Conservation (phyloP, 331 rosid species). For the Malus hybrid region DNA sequence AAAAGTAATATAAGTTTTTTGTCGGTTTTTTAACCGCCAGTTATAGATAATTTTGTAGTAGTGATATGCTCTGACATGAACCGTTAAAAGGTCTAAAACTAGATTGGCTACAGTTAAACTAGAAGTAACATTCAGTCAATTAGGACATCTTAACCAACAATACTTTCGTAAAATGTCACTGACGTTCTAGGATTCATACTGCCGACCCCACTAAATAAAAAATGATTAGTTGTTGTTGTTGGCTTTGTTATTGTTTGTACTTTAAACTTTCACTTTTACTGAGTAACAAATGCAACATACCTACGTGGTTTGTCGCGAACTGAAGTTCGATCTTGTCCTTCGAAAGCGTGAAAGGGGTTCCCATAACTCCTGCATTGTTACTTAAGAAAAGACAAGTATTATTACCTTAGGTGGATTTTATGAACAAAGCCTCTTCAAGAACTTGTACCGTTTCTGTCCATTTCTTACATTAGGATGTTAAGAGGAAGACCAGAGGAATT, state of each 20-base stretch:
- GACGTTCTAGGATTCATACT: too few species aligned
- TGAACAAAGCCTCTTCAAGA: not conserved
- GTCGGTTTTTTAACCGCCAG: too few species aligned
- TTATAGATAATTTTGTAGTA: too few species aligned
- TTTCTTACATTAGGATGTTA: constrained; percentile 54
- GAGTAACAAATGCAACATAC: not conserved
- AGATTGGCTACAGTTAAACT: too few species aligned
- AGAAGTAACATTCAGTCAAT: not conserved
- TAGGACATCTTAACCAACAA: not conserved
- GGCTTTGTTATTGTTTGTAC: too few species aligned
- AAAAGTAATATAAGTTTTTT: too few species aligned
- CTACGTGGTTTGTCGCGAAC: constrained; percentile 40
- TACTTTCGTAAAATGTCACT: too few species aligned
- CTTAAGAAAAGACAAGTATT: not conserved
- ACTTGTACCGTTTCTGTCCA: not conserved
- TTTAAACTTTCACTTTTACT: not conserved
- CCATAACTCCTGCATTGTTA: constrained; percentile 47
- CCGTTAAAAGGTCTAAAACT: too few species aligned
- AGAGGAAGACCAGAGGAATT: constrained; percentile 40
- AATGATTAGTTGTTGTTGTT: too few species aligned
- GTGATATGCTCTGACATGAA: too few species aligned
- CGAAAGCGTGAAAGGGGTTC: constrained; percentile 40
- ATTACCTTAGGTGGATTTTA: too few species aligned
- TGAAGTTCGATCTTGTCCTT: constrained; percentile 38
- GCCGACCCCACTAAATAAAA: too few species aligned